Base-by-base conservation (phyloP, 2,329 filamentous ascomycete genomes). In the Intubia oerlemansii region DNA sequence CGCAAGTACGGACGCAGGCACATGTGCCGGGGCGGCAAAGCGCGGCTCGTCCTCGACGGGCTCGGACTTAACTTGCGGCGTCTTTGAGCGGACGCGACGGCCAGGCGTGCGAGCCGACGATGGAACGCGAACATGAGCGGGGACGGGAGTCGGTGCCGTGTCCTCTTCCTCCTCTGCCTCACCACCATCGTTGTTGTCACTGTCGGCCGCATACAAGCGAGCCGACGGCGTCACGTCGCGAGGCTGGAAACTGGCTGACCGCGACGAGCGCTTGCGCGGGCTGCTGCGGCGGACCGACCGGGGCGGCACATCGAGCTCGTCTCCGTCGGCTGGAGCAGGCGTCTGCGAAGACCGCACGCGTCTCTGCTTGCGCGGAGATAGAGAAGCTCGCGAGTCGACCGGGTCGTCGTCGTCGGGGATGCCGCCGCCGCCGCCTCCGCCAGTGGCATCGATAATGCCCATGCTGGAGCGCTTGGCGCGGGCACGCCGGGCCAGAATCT, bases 391-490 rank as follows among this genome's bases (percentile, higher is more conserved):
- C n/a, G n/a, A n/a, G n/a, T n/a, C n/a, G n/a, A n/a, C n/a, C n/a
- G n/a, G n/a, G n/a, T n/a, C n/a, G n/a, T n/a, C n/a, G n/a, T n/a
- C n/a, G n/a, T n/a, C n/a, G n/a, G n/a, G n/a, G n/a, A n/a, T n/a
- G n/a, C n/a, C n/a, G n/a, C n/a, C n/a, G n/a, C n/a, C n/a, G n/a
- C n/a, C n/a, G n/a, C n/a, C n/a, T n/a, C n/a, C n/a, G n/a, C n/a
- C n/a, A n/a, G n/a, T n/a, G n/a, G 59, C 66, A 42, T 76, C 66
- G 29, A 69, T 53, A 42, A 98, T 98, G 31, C 90, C 88, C 47
- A 64, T 71, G 47, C 82, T 85, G 3, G 81, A 84, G 35, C 85
- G 71, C 54, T 82, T 82, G 10, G 82, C 84, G 33, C 71, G 66
- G 24, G 77, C 72, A 41, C 77, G 70, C 29, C 75, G 70, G 10